Base-by-base conservation (phyloP, 129 eudicot genomes). In the Deinandra increscens region DNA sequence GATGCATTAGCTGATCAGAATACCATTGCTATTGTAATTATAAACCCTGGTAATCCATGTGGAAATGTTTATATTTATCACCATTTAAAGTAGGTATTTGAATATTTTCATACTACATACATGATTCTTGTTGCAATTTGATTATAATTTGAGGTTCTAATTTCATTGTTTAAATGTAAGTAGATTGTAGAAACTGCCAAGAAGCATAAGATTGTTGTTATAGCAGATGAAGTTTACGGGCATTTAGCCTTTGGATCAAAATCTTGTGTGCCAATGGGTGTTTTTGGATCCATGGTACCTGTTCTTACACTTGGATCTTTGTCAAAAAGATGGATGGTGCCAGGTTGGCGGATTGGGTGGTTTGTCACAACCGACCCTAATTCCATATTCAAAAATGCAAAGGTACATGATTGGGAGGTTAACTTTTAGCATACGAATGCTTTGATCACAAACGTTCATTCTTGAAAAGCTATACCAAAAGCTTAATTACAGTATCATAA, bases 261-360 rank as follows among this genome's bases (percentile, higher is more conserved):
- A 63, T 90, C 95, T 0, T 93, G 89, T 78, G 85, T 93, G 60
- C 92, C 96, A 9, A 93, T 93, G 98, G 98, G 96, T 62, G 80
- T 81, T 38, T 93, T 93, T 74, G 96, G 96, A 60, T 86, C 96
- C 5, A 77, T 80, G 75, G 92, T 81, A 45, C 91, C 96, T 3
- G 90, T 93, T 43, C 60, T 93, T 31, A 93, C 98, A 64, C 95
- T 93, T 41, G 98, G 98, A 2, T 93, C 98, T 6, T 73, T 93
- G 73, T 93, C 98, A 60, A 93, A 93, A 82, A 86, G 98, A 85
- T 93, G 96, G 96, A 75, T 93, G 58, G 95, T 93, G 34, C 96
- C 98, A 0, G 98, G 98, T 54, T 93, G 98, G 98, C 88, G 98
- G 22, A 86, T 93, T 10, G 98, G 98, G 79, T 93, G 98, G 98